These are phyloP conservation scores for Diplotaxis tenuifolia DNA, from an alignment of 345 rosid genomes.

Conservation along the genomic window DNA sequence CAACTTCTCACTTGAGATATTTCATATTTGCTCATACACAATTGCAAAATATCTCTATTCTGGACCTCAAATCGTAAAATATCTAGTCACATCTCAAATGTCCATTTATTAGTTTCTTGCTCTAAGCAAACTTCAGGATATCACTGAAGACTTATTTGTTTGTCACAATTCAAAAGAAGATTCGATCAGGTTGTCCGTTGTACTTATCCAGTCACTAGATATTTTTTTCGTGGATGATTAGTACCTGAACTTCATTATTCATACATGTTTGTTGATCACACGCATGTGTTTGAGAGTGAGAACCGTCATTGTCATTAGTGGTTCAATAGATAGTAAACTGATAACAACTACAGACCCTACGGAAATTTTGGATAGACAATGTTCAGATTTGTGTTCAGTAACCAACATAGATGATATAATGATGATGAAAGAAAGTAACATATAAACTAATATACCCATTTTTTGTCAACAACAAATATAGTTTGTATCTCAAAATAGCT, in stretches of 20 bases:
- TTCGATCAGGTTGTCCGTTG: not conserved
- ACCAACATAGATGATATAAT: not conserved
- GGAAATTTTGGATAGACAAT: not conserved
- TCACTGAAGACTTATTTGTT: not conserved
- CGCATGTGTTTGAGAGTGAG: slow-evolving; percentile 2
- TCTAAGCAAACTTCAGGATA: slow-evolving; percentile 16
- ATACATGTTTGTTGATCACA: not conserved
- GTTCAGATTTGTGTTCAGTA: not conserved
- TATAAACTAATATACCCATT: not conserved
- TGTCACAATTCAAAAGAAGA: not conserved
- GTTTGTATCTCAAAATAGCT: not conserved
- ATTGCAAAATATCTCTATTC: slow-evolving; percentile 2
- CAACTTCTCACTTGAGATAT: not conserved
- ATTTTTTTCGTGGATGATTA: slow-evolving; percentile 1
- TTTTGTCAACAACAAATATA: not conserved
- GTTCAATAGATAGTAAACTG: slow-evolving; percentile 14
- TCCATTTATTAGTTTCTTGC: slow-evolving; percentile 14
- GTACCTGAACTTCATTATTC: not conserved
- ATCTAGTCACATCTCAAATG: slow-evolving; percentile 2
- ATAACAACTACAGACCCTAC: not conserved
- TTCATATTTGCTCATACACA: not conserved
- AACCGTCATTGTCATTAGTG: slow-evolving; percentile 17
- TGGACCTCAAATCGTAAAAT: not conserved
- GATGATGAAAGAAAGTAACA: not conserved
- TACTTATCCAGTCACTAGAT: slow-evolving; percentile 4